Evolutionary conservation across 2,329 filamentous ascomycete species (phyloP).

Genomic region (Penicillium griseofulvum): DNA sequence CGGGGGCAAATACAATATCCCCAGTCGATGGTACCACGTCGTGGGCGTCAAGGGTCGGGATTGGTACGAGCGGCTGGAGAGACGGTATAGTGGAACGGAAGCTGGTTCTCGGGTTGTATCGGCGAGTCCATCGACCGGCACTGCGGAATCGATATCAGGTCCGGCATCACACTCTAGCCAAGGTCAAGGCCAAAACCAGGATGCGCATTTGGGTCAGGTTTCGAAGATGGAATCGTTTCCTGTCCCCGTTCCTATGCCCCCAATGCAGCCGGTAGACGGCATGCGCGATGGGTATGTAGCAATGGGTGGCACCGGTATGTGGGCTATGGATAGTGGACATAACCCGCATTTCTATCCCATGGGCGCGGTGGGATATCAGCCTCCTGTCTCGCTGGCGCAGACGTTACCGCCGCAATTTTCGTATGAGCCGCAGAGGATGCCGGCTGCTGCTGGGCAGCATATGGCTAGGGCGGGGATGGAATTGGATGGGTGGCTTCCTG

Average conservation of each 20-base stretch:
- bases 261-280: constrained; percentile 17
- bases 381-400: constrained; percentile 15
- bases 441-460: constrained; percentile 11
- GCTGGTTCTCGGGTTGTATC: constrained; percentile 10
- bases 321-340: constrained; percentile 21
- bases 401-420: constrained; percentile 22
- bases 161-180: background rate
- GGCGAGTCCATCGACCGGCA: constrained; percentile 16
- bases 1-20: constrained; percentile 34
- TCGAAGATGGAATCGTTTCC: constrained; percentile 16
- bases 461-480: constrained; percentile 27
- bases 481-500: constrained; percentile 32
- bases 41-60: constrained; percentile 32
- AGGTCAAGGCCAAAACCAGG: background rate
- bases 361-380: constrained; percentile 18
- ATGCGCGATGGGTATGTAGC: constrained; percentile 24
- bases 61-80: constrained; percentile 34
- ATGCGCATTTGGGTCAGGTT: background rate
- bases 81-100: constrained; percentile 15
- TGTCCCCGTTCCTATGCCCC: constrained; percentile 14
- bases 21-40: constrained; percentile 34
- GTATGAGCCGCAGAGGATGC: constrained; percentile 22
- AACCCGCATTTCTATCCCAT: constrained; percentile 12
- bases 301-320: constrained; percentile 21
- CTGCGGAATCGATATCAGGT: constrained; percentile 3